Percentiles rank a stretch among this genome's conserved stretches.
phyloP scores from a whole-genome alignment of 495 filamentous ascomycete genomes.

The Penicillium coffeae region DNA sequence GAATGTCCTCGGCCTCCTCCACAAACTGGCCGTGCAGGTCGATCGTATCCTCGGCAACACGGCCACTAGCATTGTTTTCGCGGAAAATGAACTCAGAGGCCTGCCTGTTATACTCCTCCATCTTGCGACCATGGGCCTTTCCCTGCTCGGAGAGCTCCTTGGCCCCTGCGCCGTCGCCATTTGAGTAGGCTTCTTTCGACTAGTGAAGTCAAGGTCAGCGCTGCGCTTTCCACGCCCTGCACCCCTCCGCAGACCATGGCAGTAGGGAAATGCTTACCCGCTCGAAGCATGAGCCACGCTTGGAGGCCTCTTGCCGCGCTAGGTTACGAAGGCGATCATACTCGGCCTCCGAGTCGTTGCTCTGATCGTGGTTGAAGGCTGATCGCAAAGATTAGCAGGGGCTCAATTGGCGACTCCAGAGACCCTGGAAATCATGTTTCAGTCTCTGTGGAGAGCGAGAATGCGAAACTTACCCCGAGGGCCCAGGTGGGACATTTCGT shows the following conservation, averaged over 20 bases:
- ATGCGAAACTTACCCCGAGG: constrained; percentile 31
- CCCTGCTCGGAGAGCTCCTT: constrained; percentile 79
- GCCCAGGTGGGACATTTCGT: constrained; percentile 63
- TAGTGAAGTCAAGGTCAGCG: constrained; percentile 23
- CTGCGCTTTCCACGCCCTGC: background rate
- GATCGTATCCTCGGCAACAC: constrained; percentile 75
- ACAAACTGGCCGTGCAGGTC: constrained; percentile 93
- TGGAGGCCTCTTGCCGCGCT: constrained; percentile 71
- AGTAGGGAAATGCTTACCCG: constrained; percentile 43
- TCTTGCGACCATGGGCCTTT: constrained; percentile 72
- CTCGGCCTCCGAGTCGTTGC: constrained; percentile 68
- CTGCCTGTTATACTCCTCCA: constrained; percentile 80
- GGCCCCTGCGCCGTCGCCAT: constrained; percentile 73
- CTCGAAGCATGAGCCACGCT: constrained; percentile 72
- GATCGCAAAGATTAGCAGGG: constrained; percentile 1
- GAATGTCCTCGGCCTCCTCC: constrained; percentile 86
- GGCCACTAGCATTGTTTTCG: constrained; percentile 74
- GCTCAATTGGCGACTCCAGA: background rate
- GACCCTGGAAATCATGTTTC: background rate
- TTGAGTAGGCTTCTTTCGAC: constrained; percentile 75
- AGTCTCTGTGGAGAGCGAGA: background rate
- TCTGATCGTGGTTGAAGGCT: constrained; percentile 81
- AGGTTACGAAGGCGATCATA: constrained; percentile 88
- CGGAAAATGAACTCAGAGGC: constrained; percentile 93
- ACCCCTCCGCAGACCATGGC: background rate